Base-by-base conservation (phyloP, 805 yeast genomes). In the Peterozyma toletana region DNA sequence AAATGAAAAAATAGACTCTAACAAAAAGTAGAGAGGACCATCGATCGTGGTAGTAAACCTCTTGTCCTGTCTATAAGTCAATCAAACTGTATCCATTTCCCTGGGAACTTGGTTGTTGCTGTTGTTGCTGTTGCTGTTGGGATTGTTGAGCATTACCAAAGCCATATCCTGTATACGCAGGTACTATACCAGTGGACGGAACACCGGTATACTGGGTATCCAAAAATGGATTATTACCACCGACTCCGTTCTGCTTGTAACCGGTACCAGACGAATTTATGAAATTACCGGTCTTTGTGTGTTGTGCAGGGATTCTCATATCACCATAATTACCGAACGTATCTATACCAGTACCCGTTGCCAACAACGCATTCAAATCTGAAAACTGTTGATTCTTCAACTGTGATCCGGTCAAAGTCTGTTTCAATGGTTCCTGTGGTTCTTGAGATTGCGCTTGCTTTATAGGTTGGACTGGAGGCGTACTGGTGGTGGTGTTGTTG, bases 81-180 rank as follows among this genome's bases (percentile, higher is more conserved):
- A 63, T 63, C 49, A 63, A 50, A 42, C 66, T 63, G 17, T 52
- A 51, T 6, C 44, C 41, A 29, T 43, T 38, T n/a, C 33, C 37
- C 14, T 11, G 34, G 29, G 27, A 21, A 21, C 27, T 21, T 21
- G 27, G 27, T 21, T 21, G 27, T 21, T 36, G 33, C 18, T 40
- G 40, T 30, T 48, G 43, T 33, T 38, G 41, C 17, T 53, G 53
- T 42, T 58, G 56, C 46, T 57, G 57, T 33, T 55, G 53, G n/a
- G 55, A 57, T 21, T 57, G 62, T 30, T 62, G 64, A 49, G 81
- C 87, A 53, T 89, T 90, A 40, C 97, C 97, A 63, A 90, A 90
- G 1, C 98, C 98, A 58, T 80, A 89, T 2, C 98, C 98, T 2
- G 98, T 90, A 56, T 85, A 82, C 2, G 93, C 80, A 5, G 96